A percentile compares a stretch with the other conserved stretches of the same genome.
These are phyloP conservation scores for Sequoia sempervirens DNA, from an alignment of 75 land plant genomes.

Conservation along the genomic window DNA sequence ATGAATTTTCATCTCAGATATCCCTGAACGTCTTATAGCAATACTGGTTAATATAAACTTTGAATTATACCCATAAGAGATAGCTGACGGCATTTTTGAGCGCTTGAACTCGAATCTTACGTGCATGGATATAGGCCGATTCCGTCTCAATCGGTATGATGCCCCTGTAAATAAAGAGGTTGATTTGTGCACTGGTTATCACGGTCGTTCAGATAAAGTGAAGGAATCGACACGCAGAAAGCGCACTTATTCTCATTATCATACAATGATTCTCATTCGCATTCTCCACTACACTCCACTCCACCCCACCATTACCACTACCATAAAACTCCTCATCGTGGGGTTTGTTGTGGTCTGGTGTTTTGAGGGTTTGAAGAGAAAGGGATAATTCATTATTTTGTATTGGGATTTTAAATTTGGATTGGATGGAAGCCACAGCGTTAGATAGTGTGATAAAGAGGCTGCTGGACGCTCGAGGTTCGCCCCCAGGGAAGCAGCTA, in stretches of 20 bases:
- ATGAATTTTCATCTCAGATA: no score
- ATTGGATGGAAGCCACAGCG: constrained; percentile 35
- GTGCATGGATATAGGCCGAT: no score
- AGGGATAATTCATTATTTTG: not conserved
- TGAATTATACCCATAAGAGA: no score
- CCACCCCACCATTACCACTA: not conserved
- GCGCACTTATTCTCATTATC: not conserved
- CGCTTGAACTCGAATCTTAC: no score
- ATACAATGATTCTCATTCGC: not conserved
- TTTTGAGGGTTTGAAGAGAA: not conserved
- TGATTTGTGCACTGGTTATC: not conserved
- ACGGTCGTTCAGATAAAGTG: not conserved
- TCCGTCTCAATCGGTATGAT: not conserved
- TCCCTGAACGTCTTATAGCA: no score
- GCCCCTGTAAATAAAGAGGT: not conserved
- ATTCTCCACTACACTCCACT: not conserved
- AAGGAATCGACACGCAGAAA: not conserved
- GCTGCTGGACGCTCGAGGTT: constrained; percentile 38
- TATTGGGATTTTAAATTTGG: not conserved
- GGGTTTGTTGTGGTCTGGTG: not conserved
- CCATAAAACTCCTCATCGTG: not conserved
- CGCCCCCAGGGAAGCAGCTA: constrained; percentile 42
- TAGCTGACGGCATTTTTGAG: no score
- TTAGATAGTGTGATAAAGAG: constrained; percentile 48
- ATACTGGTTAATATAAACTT: no score